A percentile compares a stretch with the other conserved stretches of the same genome.
These are phyloP conservation scores for Cryptococcus sp. DNA, from an alignment of 1,284 basidiomycete genomes.

Conservation along the genomic window DNA sequence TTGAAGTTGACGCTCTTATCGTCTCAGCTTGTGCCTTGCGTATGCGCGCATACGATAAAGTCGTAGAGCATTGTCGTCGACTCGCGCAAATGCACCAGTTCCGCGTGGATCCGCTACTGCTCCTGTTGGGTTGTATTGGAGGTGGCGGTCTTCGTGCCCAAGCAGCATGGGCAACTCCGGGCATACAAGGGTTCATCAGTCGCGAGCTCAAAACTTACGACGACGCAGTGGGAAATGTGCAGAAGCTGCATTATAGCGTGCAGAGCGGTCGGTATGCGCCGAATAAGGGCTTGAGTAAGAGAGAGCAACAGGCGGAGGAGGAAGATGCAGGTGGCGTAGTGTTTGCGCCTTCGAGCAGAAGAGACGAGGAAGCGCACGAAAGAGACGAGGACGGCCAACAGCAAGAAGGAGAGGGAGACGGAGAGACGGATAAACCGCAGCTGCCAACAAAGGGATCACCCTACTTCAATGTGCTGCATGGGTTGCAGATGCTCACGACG, in stretches of 20 bases:
- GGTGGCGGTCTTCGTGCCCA: conserved; percentile 67
- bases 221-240: conserved; percentile 60
- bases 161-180: conserved; percentile 71
- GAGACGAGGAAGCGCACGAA: conserved; percentile 14
- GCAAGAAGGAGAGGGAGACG: not conserved
- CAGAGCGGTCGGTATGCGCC: conserved; percentile 15
- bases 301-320: conserved; percentile 38
- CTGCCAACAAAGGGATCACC: conserved; percentile 72
- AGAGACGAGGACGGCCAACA: not conserved
- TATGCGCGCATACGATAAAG: conserved; percentile 60
- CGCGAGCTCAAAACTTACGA: conserved; percentile 72
- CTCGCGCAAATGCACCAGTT: conserved; percentile 74
- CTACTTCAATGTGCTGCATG: conserved; percentile 75
- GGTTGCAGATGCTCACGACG: conserved; percentile 77
- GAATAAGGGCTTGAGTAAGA: conserved; percentile 18
- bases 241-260: conserved; percentile 46
- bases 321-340: not conserved
- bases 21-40: conserved; percentile 67
- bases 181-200: conserved; percentile 76
- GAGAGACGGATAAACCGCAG: conserved; percentile 22
- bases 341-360: no score
- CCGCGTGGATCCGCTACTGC: conserved; percentile 63
- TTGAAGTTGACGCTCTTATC: no score
- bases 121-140: conserved; percentile 66
- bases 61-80: conserved; percentile 59